Percentiles rank a stretch among this genome's conserved stretches.
Conservation (phyloP, 768 basidiomycete genomes). For the Rossbeevera mucosa region DNA sequence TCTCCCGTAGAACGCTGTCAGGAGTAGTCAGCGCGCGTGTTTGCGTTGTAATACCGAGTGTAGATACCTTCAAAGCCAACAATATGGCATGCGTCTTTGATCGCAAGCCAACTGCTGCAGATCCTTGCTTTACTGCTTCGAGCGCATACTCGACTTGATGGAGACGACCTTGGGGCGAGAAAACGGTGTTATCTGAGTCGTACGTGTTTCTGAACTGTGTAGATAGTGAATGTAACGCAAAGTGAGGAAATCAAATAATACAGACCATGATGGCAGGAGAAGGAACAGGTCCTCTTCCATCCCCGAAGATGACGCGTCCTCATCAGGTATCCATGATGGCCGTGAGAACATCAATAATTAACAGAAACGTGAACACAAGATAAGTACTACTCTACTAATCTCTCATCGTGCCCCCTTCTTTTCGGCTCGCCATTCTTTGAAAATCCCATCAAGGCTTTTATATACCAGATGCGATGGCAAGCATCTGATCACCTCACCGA, state of each 20-base stretch:
- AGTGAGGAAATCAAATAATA: background rate
- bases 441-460: slow-evolving; percentile 91
- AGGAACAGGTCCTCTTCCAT: background rate
- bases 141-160: slow-evolving; percentile 99
- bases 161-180: slow-evolving; percentile 92
- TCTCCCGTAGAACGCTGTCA: slow-evolving; percentile 94
- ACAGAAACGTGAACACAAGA: slow-evolving; percentile 1
- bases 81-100: slow-evolving; percentile 94
- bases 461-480: slow-evolving; percentile 84
- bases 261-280: slow-evolving; percentile 30
- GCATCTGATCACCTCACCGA: slow-evolving; percentile 87
- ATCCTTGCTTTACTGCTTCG: slow-evolving; percentile 99
- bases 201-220: slow-evolving; percentile 89
- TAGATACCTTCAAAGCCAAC: slow-evolving; percentile 81
- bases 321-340: slow-evolving; percentile 13
- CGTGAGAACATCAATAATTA: slow-evolving; percentile 20
- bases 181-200: slow-evolving; percentile 97
- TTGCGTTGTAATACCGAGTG: background rate
- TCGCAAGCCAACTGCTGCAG: slow-evolving; percentile 94
- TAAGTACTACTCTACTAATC: slow-evolving; percentile 10
- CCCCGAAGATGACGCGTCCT: slow-evolving; percentile 33
- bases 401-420: slow-evolving; percentile 62
- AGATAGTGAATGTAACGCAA: slow-evolving; percentile 3
- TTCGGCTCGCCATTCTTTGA: slow-evolving; percentile 85
- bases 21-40: slow-evolving; percentile 4